Base-by-base conservation (phyloP, 139 green algal species). In the Penium margaritaceum region DNA sequence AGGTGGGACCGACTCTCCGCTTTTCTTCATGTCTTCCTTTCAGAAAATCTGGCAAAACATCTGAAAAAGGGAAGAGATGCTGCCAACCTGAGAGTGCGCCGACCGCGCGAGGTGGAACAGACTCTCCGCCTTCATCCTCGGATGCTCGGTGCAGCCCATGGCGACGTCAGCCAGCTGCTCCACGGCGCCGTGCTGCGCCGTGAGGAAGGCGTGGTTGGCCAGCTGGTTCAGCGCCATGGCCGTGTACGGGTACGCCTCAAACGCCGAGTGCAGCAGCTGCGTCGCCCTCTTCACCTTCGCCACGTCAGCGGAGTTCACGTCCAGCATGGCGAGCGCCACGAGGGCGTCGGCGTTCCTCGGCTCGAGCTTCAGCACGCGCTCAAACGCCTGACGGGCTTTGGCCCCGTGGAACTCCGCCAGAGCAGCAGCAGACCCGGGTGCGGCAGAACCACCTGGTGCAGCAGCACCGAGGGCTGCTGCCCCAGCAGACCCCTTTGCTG, bases 191-290 rank as follows among this genome's bases (percentile, higher is more conserved):
- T 76, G 58, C 39, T 86, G 72, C 0, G 78, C 84, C 32, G 83
- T 81, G 44, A 89, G 62, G 67, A 96, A 81, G 69, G 80, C 86
- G 69, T 90, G 88, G 74, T 95, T 87, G 21, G 86, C 81, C 58
- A 94, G 66, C 29, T 89, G 72, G 21, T 76, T 82, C 6, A 93
- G 77, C 34, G 86, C 76, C 36, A 72, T 79, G 2, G 88, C 68
- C 61, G 88, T 80, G 3, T 58, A 53, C 0, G 91, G 88, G 54
- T 95, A 87, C 39, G 84, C 47, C 37, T 86, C 53, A 67, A 89
- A 96, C 2, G 91, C 91, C 9, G 82, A 74, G 44, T 82, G 75
- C 63, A 96, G 85, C 65, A 87, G 75, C 54, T 84, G 70, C 72
- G 91, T 65, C 3, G 30, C 70, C 62, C 47, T 65, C 27, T 69